phyloP scores from a whole-genome alignment of 2,329 filamentous ascomycete species.

The Claviceps spartinae region DNA sequence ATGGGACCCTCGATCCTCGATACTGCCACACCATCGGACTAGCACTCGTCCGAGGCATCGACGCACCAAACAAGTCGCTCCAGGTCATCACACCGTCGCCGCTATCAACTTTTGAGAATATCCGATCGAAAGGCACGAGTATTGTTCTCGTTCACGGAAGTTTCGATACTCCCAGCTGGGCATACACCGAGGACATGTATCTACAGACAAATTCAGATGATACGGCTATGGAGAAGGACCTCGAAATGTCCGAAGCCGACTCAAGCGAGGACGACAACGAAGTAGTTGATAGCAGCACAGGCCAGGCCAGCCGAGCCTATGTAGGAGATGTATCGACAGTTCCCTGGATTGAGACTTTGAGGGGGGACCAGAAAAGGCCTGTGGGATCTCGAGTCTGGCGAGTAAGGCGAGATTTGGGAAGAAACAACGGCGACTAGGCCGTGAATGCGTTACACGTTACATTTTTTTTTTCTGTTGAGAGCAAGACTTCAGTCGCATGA shows the following conservation, averaged over 20 bases:
- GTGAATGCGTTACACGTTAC: no score
- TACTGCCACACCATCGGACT: constrained; percentile 48
- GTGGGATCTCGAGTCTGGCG: constrained; percentile 49
- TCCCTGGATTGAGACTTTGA: constrained; percentile 47
- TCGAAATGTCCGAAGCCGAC: constrained; percentile 22
- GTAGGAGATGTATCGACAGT: constrained; percentile 18
- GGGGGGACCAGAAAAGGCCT: constrained; percentile 40
- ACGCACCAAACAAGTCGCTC: constrained; percentile 36
- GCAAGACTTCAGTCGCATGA: background rate
- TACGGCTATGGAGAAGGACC: constrained; percentile 15
- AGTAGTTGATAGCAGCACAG: constrained; percentile 8
- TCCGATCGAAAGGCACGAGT: constrained; percentile 28
- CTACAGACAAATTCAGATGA: constrained; percentile 20
- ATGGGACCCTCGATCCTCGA: constrained; percentile 44
- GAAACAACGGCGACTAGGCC: constrained; percentile 15
- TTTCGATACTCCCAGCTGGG: constrained; percentile 56
- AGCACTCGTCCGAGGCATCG: constrained; percentile 57
- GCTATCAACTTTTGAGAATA: constrained; percentile 23
- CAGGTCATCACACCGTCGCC: constrained; percentile 53
- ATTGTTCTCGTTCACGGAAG: constrained; percentile 55
- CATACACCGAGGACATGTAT: constrained; percentile 51
- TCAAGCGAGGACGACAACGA: constrained; percentile 18
- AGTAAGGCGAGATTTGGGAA: constrained; percentile 48
- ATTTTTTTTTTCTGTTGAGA: background rate
- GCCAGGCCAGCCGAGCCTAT: constrained; percentile 9